phyloP scores from a whole-genome alignment of 768 basidiomycete genomes.

The Punctularia strigosozonata region DNA sequence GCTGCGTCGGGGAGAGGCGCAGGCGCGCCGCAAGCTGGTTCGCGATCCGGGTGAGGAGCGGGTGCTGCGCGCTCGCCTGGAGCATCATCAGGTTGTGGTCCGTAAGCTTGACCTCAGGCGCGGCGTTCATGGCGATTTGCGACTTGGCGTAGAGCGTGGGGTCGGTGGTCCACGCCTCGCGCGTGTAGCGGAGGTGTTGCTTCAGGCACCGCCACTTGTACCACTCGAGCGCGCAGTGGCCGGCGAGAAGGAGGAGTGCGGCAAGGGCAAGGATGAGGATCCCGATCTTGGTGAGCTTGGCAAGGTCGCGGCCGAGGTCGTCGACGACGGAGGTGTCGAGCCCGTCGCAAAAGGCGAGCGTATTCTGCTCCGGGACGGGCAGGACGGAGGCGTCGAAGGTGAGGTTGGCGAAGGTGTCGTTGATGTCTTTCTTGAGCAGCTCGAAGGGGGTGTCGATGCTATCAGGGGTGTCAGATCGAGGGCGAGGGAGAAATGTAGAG shows the following conservation, averaged over 20 bases:
- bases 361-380: slow-evolving; percentile 63
- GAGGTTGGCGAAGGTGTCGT: slow-evolving; percentile 68
- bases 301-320: slow-evolving; percentile 69
- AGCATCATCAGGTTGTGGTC: slow-evolving; percentile 77
- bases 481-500: too few species aligned
- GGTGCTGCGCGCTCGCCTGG: slow-evolving; percentile 55
- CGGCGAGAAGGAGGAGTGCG: slow-evolving; percentile 61
- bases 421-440: slow-evolving; percentile 78
- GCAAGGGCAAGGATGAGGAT: slow-evolving; percentile 60
- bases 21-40: slow-evolving; percentile 39
- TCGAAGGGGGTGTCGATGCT: slow-evolving; percentile 86
- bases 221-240: slow-evolving; percentile 75
- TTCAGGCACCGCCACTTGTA: slow-evolving; percentile 75
- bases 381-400: slow-evolving; percentile 61
- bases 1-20: slow-evolving; percentile 45
- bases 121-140: slow-evolving; percentile 13
- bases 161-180: slow-evolving; percentile 68
- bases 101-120: slow-evolving; percentile 48
- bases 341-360: slow-evolving; percentile 61
- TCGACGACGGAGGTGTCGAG: slow-evolving; percentile 83
- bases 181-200: slow-evolving; percentile 52
- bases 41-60: slow-evolving; percentile 56
- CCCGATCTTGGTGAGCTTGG: slow-evolving; percentile 70
- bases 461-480: slow-evolving; percentile 3
- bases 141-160: slow-evolving; percentile 42